Evolutionary conservation across 345 rosid species (phyloP), one percentile per base, ranked within the genome.

Genomic region (Corymbia maculata): DNA sequence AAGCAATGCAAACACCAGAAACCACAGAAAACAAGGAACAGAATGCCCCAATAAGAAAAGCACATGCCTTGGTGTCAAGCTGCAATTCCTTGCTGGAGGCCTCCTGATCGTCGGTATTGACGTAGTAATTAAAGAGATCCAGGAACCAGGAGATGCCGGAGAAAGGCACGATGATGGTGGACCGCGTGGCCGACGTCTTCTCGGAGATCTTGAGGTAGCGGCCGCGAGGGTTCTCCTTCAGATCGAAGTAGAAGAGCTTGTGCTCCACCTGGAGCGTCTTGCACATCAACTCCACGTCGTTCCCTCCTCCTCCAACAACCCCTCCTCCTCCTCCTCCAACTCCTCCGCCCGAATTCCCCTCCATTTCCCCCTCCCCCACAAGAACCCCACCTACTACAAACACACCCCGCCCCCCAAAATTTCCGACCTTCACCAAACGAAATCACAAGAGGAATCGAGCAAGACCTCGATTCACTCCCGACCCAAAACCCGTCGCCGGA

Each of bases 81-180:
- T 97, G 99, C 89, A 98, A 94, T 88, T 98, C 99, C 92, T 98
- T 98, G 95, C 98, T 96, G 86, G 95, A 95, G 53, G 95, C 95
- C 89, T 96, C 99, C 85, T 93, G 98, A 70, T 98, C 99, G 50
- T 96, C 98, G 85, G 99, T 94, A 92, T 90, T 92, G 89, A 97
- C 98, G 87, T 97, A 98, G 94, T 98, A 97, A 92, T 97, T 97
- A 94, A 98, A 98, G 91, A 97, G 99, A 90, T 98, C 97, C 86
- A 98, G 93, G 94, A 98, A 98, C 99, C 99, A 98, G 49, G 99
- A 95, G 90, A 98, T 95, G 88, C 99, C 99, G 3, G 99, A 94
- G 90, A 92, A 98, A 85, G 99, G 99, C 57, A 98, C 98, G 75
- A 98, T 98, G 94, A 98, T 97, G 88, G 99, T 98, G 92, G 99